Conservation (phyloP, 768 basidiomycete genomes). For the Macrolepiota dolichaula region DNA sequence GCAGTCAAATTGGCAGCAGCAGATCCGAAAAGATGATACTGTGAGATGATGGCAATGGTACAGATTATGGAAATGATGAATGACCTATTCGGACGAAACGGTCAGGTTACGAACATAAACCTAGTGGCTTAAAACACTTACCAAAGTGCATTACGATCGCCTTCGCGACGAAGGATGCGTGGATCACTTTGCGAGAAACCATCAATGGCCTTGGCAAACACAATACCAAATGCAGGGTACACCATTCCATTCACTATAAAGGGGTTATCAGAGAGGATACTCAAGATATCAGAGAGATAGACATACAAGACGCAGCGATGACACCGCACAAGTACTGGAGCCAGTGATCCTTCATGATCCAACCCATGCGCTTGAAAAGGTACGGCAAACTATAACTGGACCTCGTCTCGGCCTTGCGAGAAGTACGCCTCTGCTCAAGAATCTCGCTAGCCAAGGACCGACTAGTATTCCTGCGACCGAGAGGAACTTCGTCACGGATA, state of each 20-base stretch:
- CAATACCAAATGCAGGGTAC: slow-evolving; percentile 70
- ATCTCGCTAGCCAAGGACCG: slow-evolving; percentile 71
- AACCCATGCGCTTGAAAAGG: slow-evolving; percentile 69
- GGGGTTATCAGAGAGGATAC: neutral
- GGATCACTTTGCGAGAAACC: slow-evolving; percentile 46
- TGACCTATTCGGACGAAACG: slow-evolving; percentile 42
- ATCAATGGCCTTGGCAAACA: slow-evolving; percentile 61
- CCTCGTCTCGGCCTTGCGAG: slow-evolving; percentile 27
- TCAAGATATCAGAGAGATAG: slow-evolving; percentile 4
- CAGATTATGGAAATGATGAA: slow-evolving; percentile 79
- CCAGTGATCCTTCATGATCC: slow-evolving; percentile 58
- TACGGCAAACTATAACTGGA: slow-evolving; percentile 45
- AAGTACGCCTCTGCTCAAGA: slow-evolving; percentile 43
- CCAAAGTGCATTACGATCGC: slow-evolving; percentile 73
- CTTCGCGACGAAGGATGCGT: slow-evolving; percentile 44
- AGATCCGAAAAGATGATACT: slow-evolving; percentile 68
- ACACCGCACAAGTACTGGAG: slow-evolving; percentile 55
- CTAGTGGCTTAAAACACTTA: slow-evolving; percentile 22
- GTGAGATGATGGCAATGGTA: slow-evolving; percentile 53
- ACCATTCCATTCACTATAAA: slow-evolving; percentile 55
- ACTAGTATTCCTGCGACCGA: slow-evolving; percentile 55
- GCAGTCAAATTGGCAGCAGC: slow-evolving; percentile 70
- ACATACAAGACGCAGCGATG: slow-evolving; percentile 49
- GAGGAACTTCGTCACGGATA: slow-evolving; percentile 56
- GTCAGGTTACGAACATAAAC: slow-evolving; percentile 14